A percentile compares a stretch with the other conserved stretches of the same genome.
Evolutionary conservation across 257 asterid genomes (phyloP).

Genomic region (Nemophila menziesii): DNA sequence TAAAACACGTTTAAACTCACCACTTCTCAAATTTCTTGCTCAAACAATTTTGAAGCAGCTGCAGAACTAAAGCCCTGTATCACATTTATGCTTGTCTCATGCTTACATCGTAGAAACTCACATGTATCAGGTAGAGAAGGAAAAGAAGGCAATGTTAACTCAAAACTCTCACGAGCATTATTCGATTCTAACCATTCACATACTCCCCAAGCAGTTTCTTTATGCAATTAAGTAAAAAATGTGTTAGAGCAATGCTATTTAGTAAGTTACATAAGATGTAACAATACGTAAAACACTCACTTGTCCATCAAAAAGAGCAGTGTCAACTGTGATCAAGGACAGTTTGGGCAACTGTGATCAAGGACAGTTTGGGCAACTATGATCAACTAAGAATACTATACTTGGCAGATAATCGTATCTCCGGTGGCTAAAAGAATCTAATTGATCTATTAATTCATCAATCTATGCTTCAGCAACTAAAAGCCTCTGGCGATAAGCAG

Average conservation of each 20-base stretch:
- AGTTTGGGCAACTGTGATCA: too few relatives aligned
- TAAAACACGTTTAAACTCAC: slow-evolving; percentile 30
- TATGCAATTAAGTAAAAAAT: slow-evolving; percentile 12
- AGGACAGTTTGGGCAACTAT: too few relatives aligned
- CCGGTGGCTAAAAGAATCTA: too few relatives aligned
- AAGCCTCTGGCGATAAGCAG: too few relatives aligned
- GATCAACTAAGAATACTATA: too few relatives aligned
- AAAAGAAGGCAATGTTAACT: slow-evolving; percentile 58
- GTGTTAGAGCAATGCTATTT: too few relatives aligned
- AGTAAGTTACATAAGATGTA: too few relatives aligned
- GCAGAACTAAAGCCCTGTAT: slow-evolving; percentile 62
- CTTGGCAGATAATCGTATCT: too few relatives aligned
- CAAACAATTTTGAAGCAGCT: slow-evolving; percentile 86
- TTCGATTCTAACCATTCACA: slow-evolving; percentile 66
- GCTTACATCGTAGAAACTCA: slow-evolving; percentile 39
- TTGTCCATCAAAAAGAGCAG: slow-evolving; percentile 64
- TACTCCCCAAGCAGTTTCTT: slow-evolving; percentile 75
- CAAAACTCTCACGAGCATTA: slow-evolving; percentile 50
- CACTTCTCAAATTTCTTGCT: slow-evolving; percentile 92
- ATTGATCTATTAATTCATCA: too few relatives aligned
- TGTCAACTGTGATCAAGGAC: slow-evolving; percentile 53
- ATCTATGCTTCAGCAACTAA: too few relatives aligned
- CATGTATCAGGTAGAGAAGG: slow-evolving; percentile 31
- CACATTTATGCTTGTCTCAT: slow-evolving; percentile 42
- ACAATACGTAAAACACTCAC: too few relatives aligned